phyloP scores from a whole-genome alignment of 148 eudicot genomes.

The Nepenthes mirabilis region DNA sequence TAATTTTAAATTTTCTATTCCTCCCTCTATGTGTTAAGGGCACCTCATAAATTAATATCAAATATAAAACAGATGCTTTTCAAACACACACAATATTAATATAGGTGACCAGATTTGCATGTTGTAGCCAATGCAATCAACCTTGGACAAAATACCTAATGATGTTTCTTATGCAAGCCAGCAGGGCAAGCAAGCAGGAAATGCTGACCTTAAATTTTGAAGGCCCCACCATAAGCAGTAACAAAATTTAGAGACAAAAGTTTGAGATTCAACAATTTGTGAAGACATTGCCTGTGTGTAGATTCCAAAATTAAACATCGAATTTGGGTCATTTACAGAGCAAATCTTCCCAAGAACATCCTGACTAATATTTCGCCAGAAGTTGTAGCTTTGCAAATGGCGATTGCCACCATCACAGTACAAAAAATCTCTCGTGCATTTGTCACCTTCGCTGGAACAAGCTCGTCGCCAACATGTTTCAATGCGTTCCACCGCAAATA shows the following conservation, averaged over 20 bases:
- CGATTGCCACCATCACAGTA: conserved; percentile 25
- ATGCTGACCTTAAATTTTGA: conserved; percentile 45
- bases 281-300: conserved; percentile 30
- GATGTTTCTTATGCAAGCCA: no score
- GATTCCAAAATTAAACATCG: conserved; percentile 43
- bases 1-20: no score
- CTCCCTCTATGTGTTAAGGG: no score
- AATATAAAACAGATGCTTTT: no score
- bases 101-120: no score
- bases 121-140: no score
- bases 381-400: conserved; percentile 8
- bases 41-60: no score
- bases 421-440: conserved; percentile 21
- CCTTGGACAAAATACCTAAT: no score
- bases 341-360: conserved; percentile 20
- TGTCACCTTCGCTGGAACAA: conserved; percentile 14
- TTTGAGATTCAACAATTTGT: conserved; percentile 24
- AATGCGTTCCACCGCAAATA: conserved; percentile 46
- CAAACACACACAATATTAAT: no score
- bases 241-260: conserved; percentile 41
- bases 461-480: conserved; percentile 43
- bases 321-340: conserved; percentile 9
- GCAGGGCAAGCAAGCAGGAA: not conserved
- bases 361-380: conserved; percentile 24
- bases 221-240: conserved; percentile 73